Percentiles rank a stretch among this genome's conserved stretches.
phyloP scores from a whole-genome alignment of 129 eudicot species.

The Flaveria bidentis region DNA sequence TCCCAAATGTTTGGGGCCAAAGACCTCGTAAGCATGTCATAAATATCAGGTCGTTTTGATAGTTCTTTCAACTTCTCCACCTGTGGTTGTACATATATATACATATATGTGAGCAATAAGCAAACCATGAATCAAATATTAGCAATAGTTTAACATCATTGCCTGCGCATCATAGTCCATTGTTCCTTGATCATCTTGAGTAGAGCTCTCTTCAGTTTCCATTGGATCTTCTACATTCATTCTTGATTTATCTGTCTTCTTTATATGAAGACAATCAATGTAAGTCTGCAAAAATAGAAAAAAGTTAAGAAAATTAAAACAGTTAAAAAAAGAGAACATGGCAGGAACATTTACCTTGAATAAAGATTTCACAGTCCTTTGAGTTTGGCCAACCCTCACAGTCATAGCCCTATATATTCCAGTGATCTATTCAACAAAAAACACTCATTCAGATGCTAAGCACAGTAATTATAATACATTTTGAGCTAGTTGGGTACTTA shows the following conservation, averaged over 20 bases:
- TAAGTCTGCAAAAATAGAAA: conserved; percentile 62
- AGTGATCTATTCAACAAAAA: conserved; percentile 62
- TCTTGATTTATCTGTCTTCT: conserved; percentile 88
- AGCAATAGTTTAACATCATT: conserved; percentile 21
- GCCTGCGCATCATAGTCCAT: conserved; percentile 56
- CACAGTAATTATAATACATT: neutral
- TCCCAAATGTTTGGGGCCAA: conserved; percentile 99
- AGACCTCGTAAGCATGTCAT: conserved; percentile 79
- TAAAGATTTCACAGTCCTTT: conserved; percentile 77
- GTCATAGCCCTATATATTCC: conserved; percentile 96
- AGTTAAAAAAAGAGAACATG: neutral
- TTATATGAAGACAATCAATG: conserved; percentile 91
- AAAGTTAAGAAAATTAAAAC: neutral
- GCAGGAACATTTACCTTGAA: conserved; percentile 44
- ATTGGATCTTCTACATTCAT: conserved; percentile 76
- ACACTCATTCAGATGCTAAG: neutral
- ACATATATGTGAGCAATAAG: conserved; percentile 19
- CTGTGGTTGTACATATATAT: conserved; percentile 40
- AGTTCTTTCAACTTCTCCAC: conserved; percentile 76
- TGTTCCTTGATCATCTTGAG: conserved; percentile 50
- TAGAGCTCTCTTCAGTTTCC: conserved; percentile 56
- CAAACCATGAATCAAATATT: conserved; percentile 1
- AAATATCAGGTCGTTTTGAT: conserved; percentile 74
- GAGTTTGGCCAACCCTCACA: conserved; percentile 84
- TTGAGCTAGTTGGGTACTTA: too few relatives aligned